phyloP scores from a whole-genome alignment of 768 basidiomycete species.

The Russula foetens region DNA sequence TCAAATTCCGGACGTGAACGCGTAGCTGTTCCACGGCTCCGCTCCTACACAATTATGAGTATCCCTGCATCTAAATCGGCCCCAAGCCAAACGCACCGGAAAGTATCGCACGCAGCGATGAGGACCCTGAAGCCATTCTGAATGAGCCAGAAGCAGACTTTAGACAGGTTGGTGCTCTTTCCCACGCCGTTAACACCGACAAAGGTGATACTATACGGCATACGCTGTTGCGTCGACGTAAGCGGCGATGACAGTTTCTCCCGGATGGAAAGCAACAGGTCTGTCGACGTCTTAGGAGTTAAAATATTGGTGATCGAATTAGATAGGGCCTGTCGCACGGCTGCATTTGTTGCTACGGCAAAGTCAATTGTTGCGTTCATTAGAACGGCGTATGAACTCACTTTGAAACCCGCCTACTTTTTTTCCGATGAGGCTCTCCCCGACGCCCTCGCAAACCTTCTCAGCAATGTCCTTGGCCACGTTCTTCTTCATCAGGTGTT shows the following conservation, averaged over 20 bases:
- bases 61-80: neutral
- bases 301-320: slow-evolving; percentile 86
- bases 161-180: slow-evolving; percentile 95
- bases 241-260: slow-evolving; percentile 74
- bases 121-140: slow-evolving; percentile 90
- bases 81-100: slow-evolving; percentile 44
- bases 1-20: slow-evolving; percentile 91
- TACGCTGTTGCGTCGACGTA: slow-evolving; percentile 64
- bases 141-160: slow-evolving; percentile 98
- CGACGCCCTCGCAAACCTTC: slow-evolving; percentile 92
- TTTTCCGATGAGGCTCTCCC: slow-evolving; percentile 80
- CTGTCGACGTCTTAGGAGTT: slow-evolving; percentile 96
- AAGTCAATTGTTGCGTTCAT: slow-evolving; percentile 6
- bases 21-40: slow-evolving; percentile 97
- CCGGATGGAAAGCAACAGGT: slow-evolving; percentile 86
- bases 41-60: slow-evolving; percentile 41
- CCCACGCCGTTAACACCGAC: slow-evolving; percentile 99
- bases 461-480: slow-evolving; percentile 94
- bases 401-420: slow-evolving; percentile 88
- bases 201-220: slow-evolving; percentile 91
- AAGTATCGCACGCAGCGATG: slow-evolving; percentile 98
- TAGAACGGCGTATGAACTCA: slow-evolving; percentile 30
- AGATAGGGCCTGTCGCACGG: slow-evolving; percentile 77
- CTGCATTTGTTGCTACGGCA: slow-evolving; percentile 64
- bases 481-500: slow-evolving; percentile 97